These are phyloP conservation scores for Stagonosporopsis tanaceti DNA, from an alignment of 2,329 filamentous ascomycete species.

Conservation along the genomic window DNA sequence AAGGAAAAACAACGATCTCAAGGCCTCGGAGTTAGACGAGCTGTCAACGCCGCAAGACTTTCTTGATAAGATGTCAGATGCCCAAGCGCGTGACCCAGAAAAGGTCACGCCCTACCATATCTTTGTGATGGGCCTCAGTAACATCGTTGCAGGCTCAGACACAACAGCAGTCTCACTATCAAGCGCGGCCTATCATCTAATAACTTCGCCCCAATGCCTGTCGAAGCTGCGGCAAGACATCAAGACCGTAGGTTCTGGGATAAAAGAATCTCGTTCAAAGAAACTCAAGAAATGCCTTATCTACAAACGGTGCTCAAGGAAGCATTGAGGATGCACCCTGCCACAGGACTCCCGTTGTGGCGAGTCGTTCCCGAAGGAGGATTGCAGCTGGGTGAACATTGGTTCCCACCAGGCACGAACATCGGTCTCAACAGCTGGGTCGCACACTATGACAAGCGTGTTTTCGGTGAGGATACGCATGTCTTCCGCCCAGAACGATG, in stretches of 20 bases:
- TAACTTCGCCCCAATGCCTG: slow-evolving; percentile 23
- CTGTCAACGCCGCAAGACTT: slow-evolving; percentile 38
- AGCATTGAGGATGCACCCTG: slow-evolving; percentile 53
- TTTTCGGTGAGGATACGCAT: slow-evolving; percentile 20
- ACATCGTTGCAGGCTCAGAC: slow-evolving; percentile 54
- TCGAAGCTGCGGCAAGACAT: slow-evolving; percentile 14
- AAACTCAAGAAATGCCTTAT: slow-evolving; percentile 39
- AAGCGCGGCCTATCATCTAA: slow-evolving; percentile 33
- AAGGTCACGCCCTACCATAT: slow-evolving; percentile 50
- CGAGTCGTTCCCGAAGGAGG: slow-evolving; percentile 51
- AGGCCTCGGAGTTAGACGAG: not conserved
- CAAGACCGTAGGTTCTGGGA: not conserved
- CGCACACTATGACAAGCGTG: slow-evolving; percentile 19
- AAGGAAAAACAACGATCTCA: not conserved
- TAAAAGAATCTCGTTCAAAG: not conserved
- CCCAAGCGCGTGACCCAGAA: slow-evolving; percentile 45
- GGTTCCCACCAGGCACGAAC: slow-evolving; percentile 21
- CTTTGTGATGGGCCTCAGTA: slow-evolving; percentile 46
- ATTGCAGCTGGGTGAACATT: not conserved
- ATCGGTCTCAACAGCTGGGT: slow-evolving; percentile 26
- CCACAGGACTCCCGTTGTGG: slow-evolving; percentile 52
- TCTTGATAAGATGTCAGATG: slow-evolving; percentile 47
- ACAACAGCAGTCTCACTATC: slow-evolving; percentile 54
- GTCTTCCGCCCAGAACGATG: slow-evolving; percentile 27
- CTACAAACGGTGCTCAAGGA: slow-evolving; percentile 56